These are phyloP conservation scores for Metschnikowia similis DNA, from an alignment of 805 yeast genomes.

Conservation along the genomic window DNA sequence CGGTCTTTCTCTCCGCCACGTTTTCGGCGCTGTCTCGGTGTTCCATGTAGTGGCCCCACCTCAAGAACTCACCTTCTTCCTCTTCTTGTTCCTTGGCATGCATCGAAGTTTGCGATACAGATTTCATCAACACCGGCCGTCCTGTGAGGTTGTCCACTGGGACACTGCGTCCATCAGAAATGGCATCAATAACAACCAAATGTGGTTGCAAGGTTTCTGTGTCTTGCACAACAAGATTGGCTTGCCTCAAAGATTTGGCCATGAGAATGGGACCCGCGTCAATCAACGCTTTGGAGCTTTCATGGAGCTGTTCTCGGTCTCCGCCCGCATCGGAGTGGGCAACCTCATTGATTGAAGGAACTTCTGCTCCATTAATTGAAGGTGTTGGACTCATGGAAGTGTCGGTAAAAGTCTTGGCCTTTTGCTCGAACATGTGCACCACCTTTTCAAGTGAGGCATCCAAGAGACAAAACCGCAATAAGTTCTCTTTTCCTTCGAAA, in stretches of 20 bases:
- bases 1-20: slow-evolving; percentile 1
- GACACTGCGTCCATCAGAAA: slow-evolving; percentile 45
- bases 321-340: not conserved
- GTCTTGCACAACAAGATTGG: not conserved
- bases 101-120: slow-evolving; percentile 58
- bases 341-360: not conserved
- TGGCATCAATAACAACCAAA: slow-evolving; percentile 65
- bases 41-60: slow-evolving; percentile 77
- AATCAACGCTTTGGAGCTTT: slow-evolving; percentile 46
- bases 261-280: slow-evolving; percentile 49
- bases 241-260: slow-evolving; percentile 12
- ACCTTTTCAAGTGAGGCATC: slow-evolving; percentile 54
- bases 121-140: slow-evolving; percentile 61
- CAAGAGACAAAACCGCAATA: slow-evolving; percentile 49
- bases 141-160: slow-evolving; percentile 71
- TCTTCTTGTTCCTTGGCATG: slow-evolving; percentile 76
- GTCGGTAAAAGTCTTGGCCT: slow-evolving; percentile 19
- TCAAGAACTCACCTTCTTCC: slow-evolving; percentile 90
- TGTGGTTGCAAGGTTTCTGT: slow-evolving; percentile 48
- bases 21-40: slow-evolving; percentile 42
- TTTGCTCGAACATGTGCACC: slow-evolving; percentile 47
- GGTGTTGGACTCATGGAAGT: slow-evolving; percentile 18
- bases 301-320: slow-evolving; percentile 38
- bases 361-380: slow-evolving; percentile 6
- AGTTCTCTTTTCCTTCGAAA: slow-evolving; percentile 52